These are phyloP conservation scores for Tuber magnatum DNA, from an alignment of 495 filamentous ascomycete species.

Conservation along the genomic window DNA sequence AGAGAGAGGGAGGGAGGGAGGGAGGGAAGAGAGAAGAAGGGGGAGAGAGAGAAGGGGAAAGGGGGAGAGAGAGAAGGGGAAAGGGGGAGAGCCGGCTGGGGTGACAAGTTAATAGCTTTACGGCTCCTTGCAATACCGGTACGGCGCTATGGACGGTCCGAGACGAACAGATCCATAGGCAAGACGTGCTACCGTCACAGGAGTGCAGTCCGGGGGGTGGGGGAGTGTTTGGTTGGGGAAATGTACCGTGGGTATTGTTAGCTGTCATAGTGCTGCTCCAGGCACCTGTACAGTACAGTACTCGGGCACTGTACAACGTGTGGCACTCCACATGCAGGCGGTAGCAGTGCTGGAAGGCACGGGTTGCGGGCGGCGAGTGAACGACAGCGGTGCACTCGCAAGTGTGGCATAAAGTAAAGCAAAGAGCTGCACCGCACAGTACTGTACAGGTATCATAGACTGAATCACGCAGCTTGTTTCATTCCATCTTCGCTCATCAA, in stretches of 20 bases:
- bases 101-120: background rate
- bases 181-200: background rate
- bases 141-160: background rate
- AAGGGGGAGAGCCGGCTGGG: no score
- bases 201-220: background rate
- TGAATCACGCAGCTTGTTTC: conserved; percentile 6
- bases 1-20: background rate
- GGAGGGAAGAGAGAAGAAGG: background rate
- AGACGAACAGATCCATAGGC: background rate
- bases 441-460: no score
- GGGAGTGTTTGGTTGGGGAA: background rate
- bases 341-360: no score
- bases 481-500: background rate
- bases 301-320: no score
- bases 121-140: background rate
- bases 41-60: no score
- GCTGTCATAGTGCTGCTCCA: no score
- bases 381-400: background rate
- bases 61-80: no score
- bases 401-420: background rate
- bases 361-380: background rate
- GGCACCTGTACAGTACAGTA: no score
- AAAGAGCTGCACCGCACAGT: no score
- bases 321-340: no score
- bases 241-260: background rate